Percentiles rank a stretch among this genome's conserved stretches.
These are phyloP conservation scores for Clarkia xantiana DNA, from an alignment of 345 rosid genomes.

Conservation along the genomic window DNA sequence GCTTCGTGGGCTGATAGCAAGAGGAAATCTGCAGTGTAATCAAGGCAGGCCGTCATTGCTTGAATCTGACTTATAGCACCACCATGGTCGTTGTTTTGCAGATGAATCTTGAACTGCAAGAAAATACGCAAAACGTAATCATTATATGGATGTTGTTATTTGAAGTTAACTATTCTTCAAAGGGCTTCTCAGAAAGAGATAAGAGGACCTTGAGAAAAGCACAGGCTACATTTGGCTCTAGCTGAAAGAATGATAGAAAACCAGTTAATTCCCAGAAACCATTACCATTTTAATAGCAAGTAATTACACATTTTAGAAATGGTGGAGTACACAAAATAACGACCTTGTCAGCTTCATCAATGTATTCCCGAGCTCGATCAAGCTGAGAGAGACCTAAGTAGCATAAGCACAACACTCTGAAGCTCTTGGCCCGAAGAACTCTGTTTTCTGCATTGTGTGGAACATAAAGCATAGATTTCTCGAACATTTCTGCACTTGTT, in stretches of 20 bases:
- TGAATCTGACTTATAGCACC: conserved; percentile 65
- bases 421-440: conserved; percentile 76
- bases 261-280: background rate
- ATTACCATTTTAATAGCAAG: no score
- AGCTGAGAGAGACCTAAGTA: conserved; percentile 66
- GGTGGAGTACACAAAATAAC: no score
- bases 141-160: no score
- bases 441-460: conserved; percentile 55
- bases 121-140: no score
- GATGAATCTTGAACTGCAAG: conserved; percentile 72
- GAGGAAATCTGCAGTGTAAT: conserved; percentile 72
- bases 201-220: conserved; percentile 78
- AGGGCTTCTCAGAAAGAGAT: conserved; percentile 4
- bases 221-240: conserved; percentile 65
- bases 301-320: no score
- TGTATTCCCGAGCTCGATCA: conserved; percentile 80
- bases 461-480: conserved; percentile 84
- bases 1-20: conserved; percentile 95
- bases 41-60: conserved; percentile 57
- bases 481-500: conserved; percentile 76
- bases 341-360: conserved; percentile 88
- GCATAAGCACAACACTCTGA: conserved; percentile 87
- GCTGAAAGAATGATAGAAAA: conserved; percentile 38
- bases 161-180: background rate
- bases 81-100: conserved; percentile 41